Evolutionary conservation across 306 rosid genomes (phyloP).

Genomic region (Malus fusca): DNA sequence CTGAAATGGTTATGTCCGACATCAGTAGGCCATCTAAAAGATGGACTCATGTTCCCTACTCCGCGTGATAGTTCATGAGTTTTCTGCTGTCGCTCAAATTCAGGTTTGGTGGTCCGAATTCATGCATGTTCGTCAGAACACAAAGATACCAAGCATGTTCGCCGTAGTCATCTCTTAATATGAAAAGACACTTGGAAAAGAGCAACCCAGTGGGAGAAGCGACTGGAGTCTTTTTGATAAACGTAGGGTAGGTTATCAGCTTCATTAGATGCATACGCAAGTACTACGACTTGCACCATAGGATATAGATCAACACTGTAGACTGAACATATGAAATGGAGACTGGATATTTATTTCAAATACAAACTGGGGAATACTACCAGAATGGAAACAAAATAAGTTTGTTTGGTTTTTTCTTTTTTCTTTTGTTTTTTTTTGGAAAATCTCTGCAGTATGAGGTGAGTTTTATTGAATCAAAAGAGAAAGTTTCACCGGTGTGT

Average conservation of each 20-base stretch:
- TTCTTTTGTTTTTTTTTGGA: neutral
- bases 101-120: conserved; percentile 4
- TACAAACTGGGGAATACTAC: neutral
- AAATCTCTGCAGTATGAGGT: too few relatives aligned
- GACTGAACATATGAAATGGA: neutral
- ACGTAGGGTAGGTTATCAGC: neutral
- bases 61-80: conserved; percentile 42
- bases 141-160: neutral
- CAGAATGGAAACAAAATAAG: neutral
- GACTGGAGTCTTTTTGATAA: neutral
- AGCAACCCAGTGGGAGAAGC: neutral
- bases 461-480: too few relatives aligned
- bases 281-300: neutral
- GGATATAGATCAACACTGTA: neutral
- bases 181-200: neutral
- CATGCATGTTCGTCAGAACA: neutral
- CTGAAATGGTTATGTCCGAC: conserved; percentile 79
- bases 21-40: conserved; percentile 66
- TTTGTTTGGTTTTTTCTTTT: neutral
- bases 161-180: neutral
- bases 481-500: too few relatives aligned
- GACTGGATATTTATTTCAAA: neutral
- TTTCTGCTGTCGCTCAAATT: conserved; percentile 5
- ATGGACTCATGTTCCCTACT: conserved; percentile 61
- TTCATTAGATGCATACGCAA: neutral